Evolutionary conservation across 306 rosid species (phyloP).

Genomic region (Rosa lucieae): DNA sequence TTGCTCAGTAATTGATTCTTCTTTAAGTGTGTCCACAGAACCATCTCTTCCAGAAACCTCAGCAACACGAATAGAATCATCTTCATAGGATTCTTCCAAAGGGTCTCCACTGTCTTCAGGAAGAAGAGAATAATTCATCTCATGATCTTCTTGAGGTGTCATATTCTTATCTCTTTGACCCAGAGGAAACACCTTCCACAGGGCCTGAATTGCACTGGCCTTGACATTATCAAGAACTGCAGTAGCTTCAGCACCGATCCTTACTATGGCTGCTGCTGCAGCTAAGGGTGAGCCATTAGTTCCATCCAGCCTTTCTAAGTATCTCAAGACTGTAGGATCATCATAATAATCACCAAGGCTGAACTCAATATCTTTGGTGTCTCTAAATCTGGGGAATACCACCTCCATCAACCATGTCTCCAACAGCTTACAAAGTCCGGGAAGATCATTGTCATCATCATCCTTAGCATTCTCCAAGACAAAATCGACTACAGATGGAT

Average conservation of each 20-base stretch:
- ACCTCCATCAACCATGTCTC: conserved; percentile 96
- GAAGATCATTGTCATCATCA: conserved; percentile 81
- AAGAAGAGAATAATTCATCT: conserved; percentile 41
- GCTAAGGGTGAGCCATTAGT: conserved; percentile 87
- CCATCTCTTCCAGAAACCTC: conserved; percentile 46
- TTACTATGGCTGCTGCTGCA: conserved; percentile 95
- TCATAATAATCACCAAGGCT: conserved; percentile 94
- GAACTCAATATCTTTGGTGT: conserved; percentile 62
- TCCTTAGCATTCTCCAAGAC: conserved; percentile 71
- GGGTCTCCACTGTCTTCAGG: conserved; percentile 45
- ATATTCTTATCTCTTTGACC: conserved; percentile 44
- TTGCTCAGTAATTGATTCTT: conserved; percentile 49
- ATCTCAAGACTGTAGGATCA: conserved; percentile 81
- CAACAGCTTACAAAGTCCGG: conserved; percentile 88
- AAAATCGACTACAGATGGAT: conserved; percentile 74
- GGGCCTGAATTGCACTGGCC: conserved; percentile 71
- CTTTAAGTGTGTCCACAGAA: conserved; percentile 40
- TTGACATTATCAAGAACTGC: conserved; percentile 88
- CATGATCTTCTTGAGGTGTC: conserved; percentile 42
- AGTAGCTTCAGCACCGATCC: conserved; percentile 92
- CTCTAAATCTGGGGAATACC: conserved; percentile 91
- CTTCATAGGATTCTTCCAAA: conserved; percentile 34
- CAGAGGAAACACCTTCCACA: conserved; percentile 87
- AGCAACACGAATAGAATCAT: conserved; percentile 37
- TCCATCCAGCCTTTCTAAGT: conserved; percentile 79